A percentile compares a stretch with the other conserved stretches of the same genome.
These are phyloP conservation scores for Lasiodiplodia sp. DNA, from an alignment of 2,329 filamentous ascomycete genomes.

Conservation along the genomic window DNA sequence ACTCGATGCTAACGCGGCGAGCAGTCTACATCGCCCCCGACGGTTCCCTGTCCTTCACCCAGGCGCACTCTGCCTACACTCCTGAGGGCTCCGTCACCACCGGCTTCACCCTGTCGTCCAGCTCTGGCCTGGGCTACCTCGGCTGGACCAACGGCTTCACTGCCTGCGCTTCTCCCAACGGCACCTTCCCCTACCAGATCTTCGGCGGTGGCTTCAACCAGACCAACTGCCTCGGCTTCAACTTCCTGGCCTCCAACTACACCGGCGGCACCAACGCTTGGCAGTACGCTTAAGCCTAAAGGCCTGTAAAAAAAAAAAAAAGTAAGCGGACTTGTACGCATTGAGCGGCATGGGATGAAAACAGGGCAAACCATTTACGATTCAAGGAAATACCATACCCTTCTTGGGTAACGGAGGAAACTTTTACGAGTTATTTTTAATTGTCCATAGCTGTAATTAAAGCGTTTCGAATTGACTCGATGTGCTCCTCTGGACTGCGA, in stretches of 20 bases:
- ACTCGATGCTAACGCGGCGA: conserved; percentile 16
- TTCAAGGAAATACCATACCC: not conserved
- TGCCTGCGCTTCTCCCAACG: conserved; percentile 42
- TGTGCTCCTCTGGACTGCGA: conserved; percentile 37
- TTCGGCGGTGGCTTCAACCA: conserved; percentile 37
- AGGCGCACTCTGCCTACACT: conserved; percentile 61
- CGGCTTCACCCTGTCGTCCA: conserved; percentile 55
- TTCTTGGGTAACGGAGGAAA: not conserved
- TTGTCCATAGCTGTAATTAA: conserved; percentile 11
- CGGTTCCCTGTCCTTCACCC: conserved; percentile 64
- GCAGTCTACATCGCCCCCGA: conserved; percentile 61
- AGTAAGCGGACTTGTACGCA: not conserved
- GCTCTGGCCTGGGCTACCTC: conserved; percentile 39
- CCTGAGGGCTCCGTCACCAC: conserved; percentile 60
- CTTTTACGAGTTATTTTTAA: conserved; percentile 13
- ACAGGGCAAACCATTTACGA: not conserved
- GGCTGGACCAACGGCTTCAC: conserved; percentile 42
- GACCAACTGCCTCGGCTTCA: conserved; percentile 45
- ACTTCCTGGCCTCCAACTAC: conserved; percentile 40
- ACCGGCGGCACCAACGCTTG: conserved; percentile 39
- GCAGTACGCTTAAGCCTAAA: conserved; percentile 39
- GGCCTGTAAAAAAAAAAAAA: not conserved
- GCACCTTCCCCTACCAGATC: conserved; percentile 43
- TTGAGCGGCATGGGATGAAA: not conserved
- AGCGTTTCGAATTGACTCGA: conserved; percentile 32